Evolutionary conservation across 768 basidiomycete species (phyloP).

Genomic region (Thelephora ganbajun): DNA sequence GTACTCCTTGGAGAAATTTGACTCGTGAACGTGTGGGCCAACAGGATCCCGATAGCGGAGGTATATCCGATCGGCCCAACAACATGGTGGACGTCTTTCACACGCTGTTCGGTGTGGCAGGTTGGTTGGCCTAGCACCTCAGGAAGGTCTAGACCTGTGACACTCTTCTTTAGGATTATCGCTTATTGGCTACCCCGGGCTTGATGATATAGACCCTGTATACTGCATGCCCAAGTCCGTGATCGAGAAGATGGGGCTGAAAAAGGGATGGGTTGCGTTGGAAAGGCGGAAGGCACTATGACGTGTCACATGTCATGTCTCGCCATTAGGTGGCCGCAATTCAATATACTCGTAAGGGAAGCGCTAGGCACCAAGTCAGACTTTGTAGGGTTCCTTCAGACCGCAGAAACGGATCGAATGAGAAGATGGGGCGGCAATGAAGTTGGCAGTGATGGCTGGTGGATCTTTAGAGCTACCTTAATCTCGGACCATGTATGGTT

Average conservation of each 20-base stretch:
- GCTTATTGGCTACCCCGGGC: slow-evolving; percentile 71
- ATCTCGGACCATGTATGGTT: too few relatives aligned
- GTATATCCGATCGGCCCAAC: slow-evolving; percentile 87
- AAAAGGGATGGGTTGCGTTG: slow-evolving; percentile 51
- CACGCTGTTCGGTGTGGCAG: slow-evolving; percentile 84
- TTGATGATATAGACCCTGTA: slow-evolving; percentile 83
- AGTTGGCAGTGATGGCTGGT: too few relatives aligned
- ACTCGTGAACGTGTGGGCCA: not conserved
- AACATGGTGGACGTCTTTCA: slow-evolving; percentile 98
- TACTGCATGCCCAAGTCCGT: slow-evolving; percentile 87
- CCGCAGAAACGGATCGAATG: too few relatives aligned
- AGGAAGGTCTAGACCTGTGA: not conserved
- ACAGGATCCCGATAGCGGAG: slow-evolving; percentile 82
- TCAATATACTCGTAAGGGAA: too few relatives aligned
- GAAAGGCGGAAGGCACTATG: slow-evolving; percentile 18
- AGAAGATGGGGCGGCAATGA: too few relatives aligned
- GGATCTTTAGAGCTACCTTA: too few relatives aligned
- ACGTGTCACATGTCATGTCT: not conserved
- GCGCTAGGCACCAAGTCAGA: too few relatives aligned
- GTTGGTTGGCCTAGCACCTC: slow-evolving; percentile 18
- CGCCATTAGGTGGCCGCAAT: too few relatives aligned
- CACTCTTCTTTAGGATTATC: slow-evolving; percentile 53
- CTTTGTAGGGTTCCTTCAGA: too few relatives aligned
- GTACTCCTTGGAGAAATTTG: not conserved
- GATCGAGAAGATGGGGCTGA: slow-evolving; percentile 56